These are phyloP conservation scores for Aspergillus fijiensis DNA, from an alignment of 2,329 filamentous ascomycete genomes.

Conservation along the genomic window DNA sequence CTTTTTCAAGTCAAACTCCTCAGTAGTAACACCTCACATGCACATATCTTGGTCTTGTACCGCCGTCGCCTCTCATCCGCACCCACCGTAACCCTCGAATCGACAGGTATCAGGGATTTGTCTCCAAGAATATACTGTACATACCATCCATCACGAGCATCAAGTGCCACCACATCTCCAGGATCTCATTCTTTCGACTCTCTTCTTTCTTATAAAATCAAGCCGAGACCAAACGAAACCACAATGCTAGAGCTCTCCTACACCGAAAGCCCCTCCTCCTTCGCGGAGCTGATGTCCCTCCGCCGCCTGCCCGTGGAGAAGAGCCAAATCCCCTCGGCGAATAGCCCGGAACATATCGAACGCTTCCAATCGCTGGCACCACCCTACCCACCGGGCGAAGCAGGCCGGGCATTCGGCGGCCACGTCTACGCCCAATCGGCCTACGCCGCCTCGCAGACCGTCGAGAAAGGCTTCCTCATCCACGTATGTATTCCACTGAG, in stretches of 20 bases:
- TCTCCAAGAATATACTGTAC: no score
- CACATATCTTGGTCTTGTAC: no score
- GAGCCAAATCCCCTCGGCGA: neutral
- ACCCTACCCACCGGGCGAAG: conserved; percentile 45
- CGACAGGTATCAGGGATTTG: no score
- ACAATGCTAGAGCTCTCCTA: neutral
- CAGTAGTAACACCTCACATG: no score
- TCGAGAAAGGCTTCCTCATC: conserved; percentile 50
- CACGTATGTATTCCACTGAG: conserved; percentile 43
- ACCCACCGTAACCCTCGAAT: no score
- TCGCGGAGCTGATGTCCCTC: conserved; percentile 34
- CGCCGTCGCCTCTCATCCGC: no score
- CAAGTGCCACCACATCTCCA: no score
- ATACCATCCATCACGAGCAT: no score
- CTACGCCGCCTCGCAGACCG: conserved; percentile 57
- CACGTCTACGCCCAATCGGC: conserved; percentile 60
- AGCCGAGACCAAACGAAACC: neutral
- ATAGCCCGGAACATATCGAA: conserved; percentile 28
- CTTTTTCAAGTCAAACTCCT: no score
- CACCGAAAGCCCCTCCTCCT: conserved; percentile 20
- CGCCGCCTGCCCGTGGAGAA: conserved; percentile 20
- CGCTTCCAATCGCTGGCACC: conserved; percentile 29
- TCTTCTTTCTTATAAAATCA: no score
- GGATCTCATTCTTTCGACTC: no score
- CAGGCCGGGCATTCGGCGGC: conserved; percentile 52